Evolutionary conservation across 495 filamentous ascomycete species (phyloP).

Genomic region (Niebla homalea): DNA sequence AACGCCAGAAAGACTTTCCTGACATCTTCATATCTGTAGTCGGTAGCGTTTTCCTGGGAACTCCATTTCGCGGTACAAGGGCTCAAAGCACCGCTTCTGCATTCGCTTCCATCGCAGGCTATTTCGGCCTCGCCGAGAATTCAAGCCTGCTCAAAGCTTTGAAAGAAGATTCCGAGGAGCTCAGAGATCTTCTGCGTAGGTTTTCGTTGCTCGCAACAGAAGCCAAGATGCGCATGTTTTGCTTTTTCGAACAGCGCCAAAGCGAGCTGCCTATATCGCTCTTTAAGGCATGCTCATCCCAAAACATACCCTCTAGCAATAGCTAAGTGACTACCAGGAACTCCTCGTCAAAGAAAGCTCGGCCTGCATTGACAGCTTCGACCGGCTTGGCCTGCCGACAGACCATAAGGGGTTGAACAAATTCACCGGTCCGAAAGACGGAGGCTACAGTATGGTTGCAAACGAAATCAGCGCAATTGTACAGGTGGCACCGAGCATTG

Average conservation of each 20-base stretch:
- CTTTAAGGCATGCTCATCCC: background rate
- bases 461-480: conserved; percentile 7
- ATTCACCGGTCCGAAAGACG: conserved; percentile 9
- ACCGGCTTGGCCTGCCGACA: background rate
- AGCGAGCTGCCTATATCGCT: conserved; percentile 4
- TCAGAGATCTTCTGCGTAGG: conserved; percentile 8
- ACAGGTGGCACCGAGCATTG: conserved; percentile 1
- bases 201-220: conserved; percentile 7
- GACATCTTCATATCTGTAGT: conserved; percentile 10
- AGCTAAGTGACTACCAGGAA: background rate
- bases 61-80: conserved; percentile 13
- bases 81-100: conserved; percentile 9
- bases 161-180: conserved; percentile 8
- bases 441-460: conserved; percentile 4
- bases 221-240: conserved; percentile 5
- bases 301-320: background rate
- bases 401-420: conserved; percentile 13
- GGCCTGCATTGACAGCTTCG: conserved; percentile 6
- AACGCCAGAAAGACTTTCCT: conserved; percentile 8
- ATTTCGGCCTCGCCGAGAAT: conserved; percentile 9
- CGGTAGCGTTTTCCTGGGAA: conserved; percentile 11
- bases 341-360: conserved; percentile 9
- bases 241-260: conserved; percentile 10
- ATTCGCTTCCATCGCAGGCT: conserved; percentile 8
- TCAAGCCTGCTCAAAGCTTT: conserved; percentile 8